Base-by-base conservation (phyloP, 2,329 filamentous ascomycete genomes). In the Incumbomyces lentus region DNA sequence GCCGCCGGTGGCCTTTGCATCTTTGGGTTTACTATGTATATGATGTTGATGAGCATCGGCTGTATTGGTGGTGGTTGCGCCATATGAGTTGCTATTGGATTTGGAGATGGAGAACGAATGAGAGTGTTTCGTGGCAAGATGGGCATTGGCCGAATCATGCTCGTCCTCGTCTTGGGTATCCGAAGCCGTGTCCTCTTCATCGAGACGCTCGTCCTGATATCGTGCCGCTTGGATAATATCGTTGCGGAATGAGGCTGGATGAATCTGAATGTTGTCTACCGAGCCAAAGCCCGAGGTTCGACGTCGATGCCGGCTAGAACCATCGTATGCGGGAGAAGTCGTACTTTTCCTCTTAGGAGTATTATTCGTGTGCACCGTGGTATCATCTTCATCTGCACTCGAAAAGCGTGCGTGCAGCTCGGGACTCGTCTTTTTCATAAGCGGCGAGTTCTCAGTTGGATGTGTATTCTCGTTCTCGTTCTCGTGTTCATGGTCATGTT, bases 221-320 rank as follows among this genome's bases (percentile, higher is more conserved):
- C 78, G 76, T 49, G 81, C 82, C n/a, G 86, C 86, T 32, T 82
- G 82, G 54, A 96, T 93, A 56, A 98, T 95, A 47, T 90, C 87
- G 62, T 94, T 85, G 54, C 92, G 76, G 71, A 96, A 88, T 52
- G 83, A 90, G 18, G 87, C 84, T 2, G 92, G 92, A 61, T 95
- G 85, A 44, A 94, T 85, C 61, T 82, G 86, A 55, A 93, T 76
- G 45, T 80, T 75, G 19, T 81, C 83, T 46, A 88, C 76, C 30
- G 67, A 72, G 12, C 70, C 68, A 49, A 74, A 73, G 68, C 69
- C 75, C 80, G 49, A 78, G 68, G 53, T 83, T 42, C 55, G 74
- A 56, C 78, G 79, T 46, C 70, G 70, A 50, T 76, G 75, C 52
- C 76, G 72, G 55, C 65, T 58, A 26, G 51, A 50, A 32, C 56